A percentile compares a stretch with the other conserved stretches of the same genome.
These are phyloP conservation scores for Pyricularia sp. DNA, from an alignment of 2,329 filamentous ascomycete species.

Conservation along the genomic window DNA sequence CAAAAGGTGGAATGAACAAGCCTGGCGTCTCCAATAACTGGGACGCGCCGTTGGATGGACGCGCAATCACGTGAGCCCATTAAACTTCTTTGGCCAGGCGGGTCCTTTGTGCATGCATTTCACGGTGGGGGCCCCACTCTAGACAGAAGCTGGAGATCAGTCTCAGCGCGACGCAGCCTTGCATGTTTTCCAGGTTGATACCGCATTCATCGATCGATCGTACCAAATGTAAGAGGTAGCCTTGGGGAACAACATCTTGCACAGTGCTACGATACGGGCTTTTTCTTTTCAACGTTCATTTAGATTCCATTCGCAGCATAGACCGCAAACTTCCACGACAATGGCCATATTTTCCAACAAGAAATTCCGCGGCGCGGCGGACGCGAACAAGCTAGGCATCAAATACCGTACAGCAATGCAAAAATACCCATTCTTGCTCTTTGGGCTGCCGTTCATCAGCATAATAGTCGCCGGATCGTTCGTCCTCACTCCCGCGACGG, in stretches of 20 bases:
- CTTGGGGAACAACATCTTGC: not conserved
- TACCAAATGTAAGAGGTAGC: not conserved
- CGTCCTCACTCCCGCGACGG: slow-evolving; percentile 87
- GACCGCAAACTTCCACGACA: not conserved
- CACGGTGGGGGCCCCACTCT: not conserved
- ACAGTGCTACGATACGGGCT: not conserved
- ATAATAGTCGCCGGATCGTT: slow-evolving; percentile 91
- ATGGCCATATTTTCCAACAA: slow-evolving; percentile 61
- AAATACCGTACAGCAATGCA: slow-evolving; percentile 68
- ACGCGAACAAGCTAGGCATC: slow-evolving; percentile 60
- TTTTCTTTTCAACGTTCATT: not conserved
- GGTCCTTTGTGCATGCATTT: not conserved
- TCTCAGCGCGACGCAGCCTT: not conserved
- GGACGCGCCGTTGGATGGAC: not conserved
- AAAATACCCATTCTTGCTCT: slow-evolving; percentile 80
- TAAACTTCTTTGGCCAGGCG: not conserved
- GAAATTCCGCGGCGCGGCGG: slow-evolving; percentile 58
- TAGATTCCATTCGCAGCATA: not conserved
- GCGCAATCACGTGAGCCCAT: slow-evolving; percentile 4
- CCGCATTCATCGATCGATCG: not conserved
- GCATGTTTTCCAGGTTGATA: not conserved
- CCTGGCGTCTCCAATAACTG: not conserved
- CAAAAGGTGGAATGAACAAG: not conserved
- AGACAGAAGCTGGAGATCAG: not conserved
- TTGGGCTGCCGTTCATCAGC: slow-evolving; percentile 84